Conservation (phyloP, 2,329 filamentous ascomycete species). For the Fusarium euwallaceae region DNA sequence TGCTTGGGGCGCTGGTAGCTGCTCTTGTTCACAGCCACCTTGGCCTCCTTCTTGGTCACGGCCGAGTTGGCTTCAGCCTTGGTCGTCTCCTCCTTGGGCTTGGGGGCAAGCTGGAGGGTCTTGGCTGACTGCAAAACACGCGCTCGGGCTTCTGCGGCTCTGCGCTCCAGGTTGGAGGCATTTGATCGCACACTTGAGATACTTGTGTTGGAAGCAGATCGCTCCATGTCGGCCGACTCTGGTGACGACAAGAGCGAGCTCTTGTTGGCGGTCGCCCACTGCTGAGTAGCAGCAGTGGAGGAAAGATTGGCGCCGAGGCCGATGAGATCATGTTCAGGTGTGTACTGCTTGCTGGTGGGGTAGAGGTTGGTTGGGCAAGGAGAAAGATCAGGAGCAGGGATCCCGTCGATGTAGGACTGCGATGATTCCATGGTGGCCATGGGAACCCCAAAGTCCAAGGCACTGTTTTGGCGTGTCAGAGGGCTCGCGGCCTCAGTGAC, state of each 20-base stretch:
- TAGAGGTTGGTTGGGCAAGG: slow-evolving; percentile 31
- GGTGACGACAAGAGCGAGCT: slow-evolving; percentile 46
- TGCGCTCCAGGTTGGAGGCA: slow-evolving; percentile 58
- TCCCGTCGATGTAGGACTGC: slow-evolving; percentile 51
- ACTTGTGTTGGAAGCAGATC: slow-evolving; percentile 62
- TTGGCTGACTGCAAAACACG: slow-evolving; percentile 60
- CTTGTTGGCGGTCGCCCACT: slow-evolving; percentile 50
- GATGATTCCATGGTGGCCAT: slow-evolving; percentile 57
- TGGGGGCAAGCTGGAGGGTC: slow-evolving; percentile 59
- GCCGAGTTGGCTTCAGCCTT: slow-evolving; percentile 11
- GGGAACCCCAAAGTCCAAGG: slow-evolving; percentile 48
- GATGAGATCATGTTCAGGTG: slow-evolving; percentile 51
- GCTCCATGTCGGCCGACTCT: slow-evolving; percentile 59
- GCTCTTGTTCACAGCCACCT: slow-evolving; percentile 58
- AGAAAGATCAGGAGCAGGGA: slow-evolving; percentile 35
- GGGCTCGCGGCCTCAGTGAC: slow-evolving; percentile 54
- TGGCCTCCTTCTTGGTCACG: slow-evolving; percentile 55
- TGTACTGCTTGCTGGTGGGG: slow-evolving; percentile 47
- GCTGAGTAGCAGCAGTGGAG: slow-evolving; percentile 32
- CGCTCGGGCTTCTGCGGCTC: slow-evolving; percentile 62
- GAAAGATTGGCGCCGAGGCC: slow-evolving; percentile 55
- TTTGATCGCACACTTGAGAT: slow-evolving; percentile 58
- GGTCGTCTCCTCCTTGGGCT: slow-evolving; percentile 49
- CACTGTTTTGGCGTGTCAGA: slow-evolving; percentile 60
- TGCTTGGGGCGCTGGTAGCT: slow-evolving; percentile 74